Evolutionary conservation across 805 yeast genomes (phyloP).

Genomic region (Lachancea lanzarotensis): DNA sequence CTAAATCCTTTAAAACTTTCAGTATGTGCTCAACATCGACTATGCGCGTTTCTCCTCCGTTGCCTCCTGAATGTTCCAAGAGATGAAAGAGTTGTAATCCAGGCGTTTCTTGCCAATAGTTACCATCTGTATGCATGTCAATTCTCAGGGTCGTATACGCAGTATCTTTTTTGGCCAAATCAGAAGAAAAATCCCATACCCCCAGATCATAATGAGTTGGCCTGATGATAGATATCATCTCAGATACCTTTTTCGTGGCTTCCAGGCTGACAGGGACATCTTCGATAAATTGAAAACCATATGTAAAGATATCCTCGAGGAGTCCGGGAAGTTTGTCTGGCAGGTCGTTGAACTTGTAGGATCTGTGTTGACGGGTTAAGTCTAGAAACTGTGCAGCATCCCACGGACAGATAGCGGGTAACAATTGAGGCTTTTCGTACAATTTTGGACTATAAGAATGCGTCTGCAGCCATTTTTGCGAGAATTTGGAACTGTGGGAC

Average conservation of each 20-base stretch:
- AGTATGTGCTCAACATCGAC: constrained; percentile 65
- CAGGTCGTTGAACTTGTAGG: constrained; percentile 2
- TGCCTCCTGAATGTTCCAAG: constrained; percentile 52
- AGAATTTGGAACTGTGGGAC: constrained; percentile 8
- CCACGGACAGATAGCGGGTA: constrained; percentile 8
- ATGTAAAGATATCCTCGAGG: constrained; percentile 13
- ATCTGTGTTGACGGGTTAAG: neutral
- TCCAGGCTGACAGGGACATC: constrained; percentile 55
- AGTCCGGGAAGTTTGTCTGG: neutral
- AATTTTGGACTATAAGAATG: constrained; percentile 9
- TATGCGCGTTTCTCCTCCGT: constrained; percentile 62
- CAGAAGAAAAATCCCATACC: constrained; percentile 72
- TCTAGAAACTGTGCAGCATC: constrained; percentile 5
- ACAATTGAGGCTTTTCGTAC: neutral
- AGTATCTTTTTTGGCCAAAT: constrained; percentile 58
- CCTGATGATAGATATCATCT: constrained; percentile 51
- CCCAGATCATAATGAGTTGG: constrained; percentile 69
- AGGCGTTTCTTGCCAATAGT: constrained; percentile 69
- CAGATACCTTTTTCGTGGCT: constrained; percentile 51
- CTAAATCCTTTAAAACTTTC: constrained; percentile 36
- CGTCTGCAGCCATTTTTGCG: constrained; percentile 7
- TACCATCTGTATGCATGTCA: constrained; percentile 64
- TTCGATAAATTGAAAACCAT: constrained; percentile 58
- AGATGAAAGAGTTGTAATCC: constrained; percentile 65
- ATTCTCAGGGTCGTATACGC: constrained; percentile 66